phyloP scores from a whole-genome alignment of 2,329 filamentous ascomycete species.

The Xylaria sp. region DNA sequence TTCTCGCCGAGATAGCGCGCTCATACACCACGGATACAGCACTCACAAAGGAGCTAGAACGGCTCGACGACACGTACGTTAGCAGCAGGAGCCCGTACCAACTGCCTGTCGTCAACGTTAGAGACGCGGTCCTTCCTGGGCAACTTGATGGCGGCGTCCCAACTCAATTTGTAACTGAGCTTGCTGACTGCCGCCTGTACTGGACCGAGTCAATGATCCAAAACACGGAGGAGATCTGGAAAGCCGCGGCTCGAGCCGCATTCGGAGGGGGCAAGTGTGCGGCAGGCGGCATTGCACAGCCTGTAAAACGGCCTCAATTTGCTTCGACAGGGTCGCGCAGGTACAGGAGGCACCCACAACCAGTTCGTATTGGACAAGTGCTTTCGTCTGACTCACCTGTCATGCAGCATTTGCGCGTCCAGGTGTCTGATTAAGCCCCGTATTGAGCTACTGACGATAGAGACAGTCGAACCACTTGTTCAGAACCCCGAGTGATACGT shows the following conservation, averaged over 20 bases:
- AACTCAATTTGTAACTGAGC: slow-evolving; percentile 34
- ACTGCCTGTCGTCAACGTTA: slow-evolving; percentile 30
- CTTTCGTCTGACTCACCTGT: slow-evolving; percentile 21
- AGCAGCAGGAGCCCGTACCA: slow-evolving; percentile 29
- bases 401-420: slow-evolving; percentile 31
- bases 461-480: background rate
- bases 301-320: slow-evolving; percentile 8
- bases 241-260: slow-evolving; percentile 33
- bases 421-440: slow-evolving; percentile 37
- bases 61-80: slow-evolving; percentile 27
- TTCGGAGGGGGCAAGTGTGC: slow-evolving; percentile 33
- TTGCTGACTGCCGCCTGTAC: slow-evolving; percentile 34
- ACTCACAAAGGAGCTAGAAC: slow-evolving; percentile 15
- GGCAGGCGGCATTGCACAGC: slow-evolving; percentile 27
- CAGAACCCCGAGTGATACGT: background rate
- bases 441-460: background rate
- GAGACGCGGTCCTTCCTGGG: slow-evolving; percentile 29
- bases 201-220: slow-evolving; percentile 33
- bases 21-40: slow-evolving; percentile 16
- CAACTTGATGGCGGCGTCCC: slow-evolving; percentile 28
- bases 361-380: slow-evolving; percentile 15
- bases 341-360: slow-evolving; percentile 27
- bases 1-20: slow-evolving; percentile 25
- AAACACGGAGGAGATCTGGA: slow-evolving; percentile 33
- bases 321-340: background rate